Conservation (phyloP, 225 moss, liverwort and hornwort species). For the Bryum argenteum region DNA sequence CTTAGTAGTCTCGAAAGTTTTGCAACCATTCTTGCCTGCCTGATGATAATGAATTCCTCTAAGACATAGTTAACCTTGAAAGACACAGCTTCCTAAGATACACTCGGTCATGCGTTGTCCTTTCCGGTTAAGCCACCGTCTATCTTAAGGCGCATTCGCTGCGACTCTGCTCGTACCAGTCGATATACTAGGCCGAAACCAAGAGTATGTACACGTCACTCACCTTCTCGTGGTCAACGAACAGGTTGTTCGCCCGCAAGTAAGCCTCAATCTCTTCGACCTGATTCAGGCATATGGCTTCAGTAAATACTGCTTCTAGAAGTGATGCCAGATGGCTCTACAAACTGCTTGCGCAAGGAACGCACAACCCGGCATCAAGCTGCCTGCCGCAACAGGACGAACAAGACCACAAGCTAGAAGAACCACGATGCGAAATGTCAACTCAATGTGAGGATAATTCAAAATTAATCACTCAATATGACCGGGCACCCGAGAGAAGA, state of each 20-base stretch:
- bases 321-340: not conserved
- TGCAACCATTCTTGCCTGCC: too few relatives aligned
- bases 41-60: too few relatives aligned
- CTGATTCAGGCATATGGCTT: conserved; percentile 38
- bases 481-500: conserved; percentile 7
- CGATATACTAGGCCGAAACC: not conserved
- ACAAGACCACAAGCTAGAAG: conserved; percentile 15
- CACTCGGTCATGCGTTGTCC: too few relatives aligned
- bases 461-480: not conserved
- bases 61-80: too few relatives aligned
- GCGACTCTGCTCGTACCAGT: not conserved
- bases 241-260: conserved; percentile 85
- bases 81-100: too few relatives aligned
- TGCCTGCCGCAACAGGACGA: not conserved
- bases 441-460: not conserved
- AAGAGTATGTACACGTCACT: not conserved
- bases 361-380: conserved; percentile 18
- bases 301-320: conserved; percentile 12
- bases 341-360: not conserved
- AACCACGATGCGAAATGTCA: conserved; percentile 7
- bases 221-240: conserved; percentile 81
- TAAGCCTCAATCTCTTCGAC: conserved; percentile 87
- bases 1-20: too few relatives aligned
- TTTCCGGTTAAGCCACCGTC: too few relatives aligned
- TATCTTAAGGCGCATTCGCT: conserved; percentile 4